Percentiles rank a stretch among this genome's conserved stretches.
Conservation (phyloP, 805 yeast species). For the Pachysolen tannophilus region DNA sequence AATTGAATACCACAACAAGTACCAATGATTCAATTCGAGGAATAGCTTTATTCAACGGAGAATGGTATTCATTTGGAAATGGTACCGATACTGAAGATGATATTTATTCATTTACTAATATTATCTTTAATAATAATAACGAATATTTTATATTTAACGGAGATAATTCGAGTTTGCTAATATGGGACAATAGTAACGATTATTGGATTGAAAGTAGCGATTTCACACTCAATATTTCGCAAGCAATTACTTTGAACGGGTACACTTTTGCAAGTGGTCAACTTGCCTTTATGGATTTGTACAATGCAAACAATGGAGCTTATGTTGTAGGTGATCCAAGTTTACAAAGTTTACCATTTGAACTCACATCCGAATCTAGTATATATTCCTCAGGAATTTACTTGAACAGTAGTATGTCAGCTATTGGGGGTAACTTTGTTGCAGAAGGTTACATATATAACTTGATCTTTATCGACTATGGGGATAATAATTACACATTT, state of each 20-base stretch:
- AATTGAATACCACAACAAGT: constrained; percentile 13
- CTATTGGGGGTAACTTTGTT: constrained; percentile 47
- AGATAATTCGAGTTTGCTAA: constrained; percentile 15
- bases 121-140: constrained; percentile 28
- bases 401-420: constrained; percentile 40
- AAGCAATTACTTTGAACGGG: constrained; percentile 12
- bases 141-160: constrained; percentile 35
- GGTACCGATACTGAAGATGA: constrained; percentile 11
- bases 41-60: constrained; percentile 29
- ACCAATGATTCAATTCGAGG: constrained; percentile 24
- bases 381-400: constrained; percentile 28
- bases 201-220: constrained; percentile 25
- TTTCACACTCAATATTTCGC: constrained; percentile 24
- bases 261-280: constrained; percentile 13
- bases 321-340: constrained; percentile 20
- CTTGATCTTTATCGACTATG: constrained; percentile 14
- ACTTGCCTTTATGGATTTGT: constrained; percentile 12
- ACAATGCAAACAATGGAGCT: constrained; percentile 21
- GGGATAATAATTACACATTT: neutral
- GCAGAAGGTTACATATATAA: constrained; percentile 12
- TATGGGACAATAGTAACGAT: constrained; percentile 34
- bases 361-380: constrained; percentile 13
- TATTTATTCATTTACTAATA: constrained; percentile 19
- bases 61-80: constrained; percentile 38
- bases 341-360: constrained; percentile 18